Evolutionary conservation across 148 eudicot species (phyloP).

Genomic region (Silene conica): DNA sequence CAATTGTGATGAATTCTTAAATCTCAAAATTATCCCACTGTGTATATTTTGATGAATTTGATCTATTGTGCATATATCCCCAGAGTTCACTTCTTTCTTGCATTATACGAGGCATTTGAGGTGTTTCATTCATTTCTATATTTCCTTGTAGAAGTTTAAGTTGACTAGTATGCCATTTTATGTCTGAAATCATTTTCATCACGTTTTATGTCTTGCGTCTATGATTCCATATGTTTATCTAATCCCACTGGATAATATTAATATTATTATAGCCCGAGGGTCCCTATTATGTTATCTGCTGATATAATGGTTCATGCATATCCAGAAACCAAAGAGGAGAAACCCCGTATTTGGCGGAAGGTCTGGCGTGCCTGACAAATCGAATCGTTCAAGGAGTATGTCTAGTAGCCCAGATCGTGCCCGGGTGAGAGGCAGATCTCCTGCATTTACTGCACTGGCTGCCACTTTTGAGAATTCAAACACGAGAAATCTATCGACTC

Average conservation of each 20-base stretch:
- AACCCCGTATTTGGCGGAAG: conserved; percentile 69
- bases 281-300: conserved; percentile 6
- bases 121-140: no score
- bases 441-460: conserved; percentile 92
- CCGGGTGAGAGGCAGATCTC: conserved; percentile 94
- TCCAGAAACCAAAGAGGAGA: conserved; percentile 95
- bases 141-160: no score
- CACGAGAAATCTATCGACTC: conserved; percentile 89
- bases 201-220: background rate
- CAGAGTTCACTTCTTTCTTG: no score
- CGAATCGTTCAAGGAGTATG: conserved; percentile 96
- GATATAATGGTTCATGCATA: conserved; percentile 7
- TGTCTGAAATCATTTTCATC: background rate
- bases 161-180: no score
- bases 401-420: conserved; percentile 81
- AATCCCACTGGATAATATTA: background rate
- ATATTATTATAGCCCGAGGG: background rate
- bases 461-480: conserved; percentile 80
- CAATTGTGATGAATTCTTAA: no score
- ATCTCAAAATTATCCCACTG: no score
- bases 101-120: no score
- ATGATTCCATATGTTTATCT: background rate
- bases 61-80: no score
- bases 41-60: no score
- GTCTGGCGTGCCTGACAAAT: conserved; percentile 75